Evolutionary conservation across 139 green algal genomes (phyloP), one percentile per base, ranked within the genome.

Genomic region (Haematococcus sp.): DNA sequence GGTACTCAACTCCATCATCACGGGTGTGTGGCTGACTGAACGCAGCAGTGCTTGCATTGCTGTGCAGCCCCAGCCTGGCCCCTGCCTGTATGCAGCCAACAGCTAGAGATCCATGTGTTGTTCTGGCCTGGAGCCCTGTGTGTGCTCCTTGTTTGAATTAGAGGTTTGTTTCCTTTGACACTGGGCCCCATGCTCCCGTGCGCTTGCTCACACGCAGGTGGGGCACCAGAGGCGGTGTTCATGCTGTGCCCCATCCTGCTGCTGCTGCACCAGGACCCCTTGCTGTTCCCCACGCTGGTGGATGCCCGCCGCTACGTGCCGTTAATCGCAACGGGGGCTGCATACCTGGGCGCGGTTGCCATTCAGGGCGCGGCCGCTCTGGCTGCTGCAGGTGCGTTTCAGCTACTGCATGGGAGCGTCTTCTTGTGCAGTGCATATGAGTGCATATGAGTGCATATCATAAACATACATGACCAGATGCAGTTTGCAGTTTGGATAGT

Each of bases 181-280:
- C n/a, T n/a, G n/a, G n/a, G n/a, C n/a, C 58, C 33, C 58, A 34
- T 34, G 30, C 25, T 22, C 58, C 28, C 58, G 34, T 16, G 22
- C 11, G 30, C 58, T 35, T 30, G 30, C 58, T 22, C 58, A 65
- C 31, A 35, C 32, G 30, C 81, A 80, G 82, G 76, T 49, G 86
- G 84, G 44, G 35, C 63, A 0, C 81, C 87, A 3, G 85, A 88
- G 61, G 86, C 80, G 27, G 80, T 93, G 60, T 80, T 96, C 66
- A 82, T 93, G 70, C 72, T 95, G 23, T 83, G 86, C 22, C 91
- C 93, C 2, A 63, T 95, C 40, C 88, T 97, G 77, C 83, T 97
- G 63, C 87, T 97, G 60, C 84, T 97, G 4, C 88, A 70, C 56
- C 87, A 88, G 66, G 92, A 97, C 86, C 81, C 88, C 13, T 70